These are phyloP conservation scores for Lactifluus echinatus DNA, from an alignment of 768 basidiomycete species.

Conservation along the genomic window DNA sequence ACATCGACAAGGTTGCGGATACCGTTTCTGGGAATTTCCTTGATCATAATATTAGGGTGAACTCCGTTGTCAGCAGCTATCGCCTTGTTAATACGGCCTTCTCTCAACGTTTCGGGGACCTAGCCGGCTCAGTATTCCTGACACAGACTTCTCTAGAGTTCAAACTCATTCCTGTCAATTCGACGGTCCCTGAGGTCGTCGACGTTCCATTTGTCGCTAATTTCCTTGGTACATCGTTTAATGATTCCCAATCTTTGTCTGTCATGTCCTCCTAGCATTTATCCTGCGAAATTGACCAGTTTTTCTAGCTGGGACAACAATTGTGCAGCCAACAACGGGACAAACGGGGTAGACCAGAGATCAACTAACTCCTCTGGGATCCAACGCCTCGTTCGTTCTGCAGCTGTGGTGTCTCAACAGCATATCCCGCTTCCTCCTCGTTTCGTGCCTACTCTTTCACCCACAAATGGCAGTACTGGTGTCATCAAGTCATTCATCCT, in stretches of 20 bases:
- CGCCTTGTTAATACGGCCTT: conserved; percentile 33
- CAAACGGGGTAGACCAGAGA: no score
- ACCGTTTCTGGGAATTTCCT: conserved; percentile 58
- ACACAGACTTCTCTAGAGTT: conserved; percentile 40
- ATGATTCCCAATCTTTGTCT: conserved; percentile 43
- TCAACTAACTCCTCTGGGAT: no score
- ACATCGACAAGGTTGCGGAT: conserved; percentile 47
- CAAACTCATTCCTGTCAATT: conserved; percentile 35
- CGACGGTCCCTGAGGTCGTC: no score
- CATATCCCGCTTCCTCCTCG: conserved; percentile 40
- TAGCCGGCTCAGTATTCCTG: conserved; percentile 46
- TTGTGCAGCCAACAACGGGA: conserved; percentile 30
- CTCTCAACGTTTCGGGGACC: conserved; percentile 49
- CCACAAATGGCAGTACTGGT: conserved; percentile 38
- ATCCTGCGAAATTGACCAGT: neutral
- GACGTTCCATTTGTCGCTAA: conserved; percentile 33
- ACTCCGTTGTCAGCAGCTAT: conserved; percentile 54
- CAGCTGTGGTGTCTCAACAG: conserved; percentile 21
- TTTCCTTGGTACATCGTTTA: conserved; percentile 41
- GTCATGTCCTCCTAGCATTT: conserved; percentile 20
- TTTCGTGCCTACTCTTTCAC: conserved; percentile 40
- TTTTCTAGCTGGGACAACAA: conserved; percentile 40
- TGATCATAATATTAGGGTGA: conserved; percentile 54
- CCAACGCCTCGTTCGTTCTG: conserved; percentile 1
- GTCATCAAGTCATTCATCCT: conserved; percentile 46